A percentile compares a stretch with the other conserved stretches of the same genome.
These are phyloP conservation scores for Monilinia polystroma DNA, from an alignment of 2,329 filamentous ascomycete genomes.

Conservation along the genomic window DNA sequence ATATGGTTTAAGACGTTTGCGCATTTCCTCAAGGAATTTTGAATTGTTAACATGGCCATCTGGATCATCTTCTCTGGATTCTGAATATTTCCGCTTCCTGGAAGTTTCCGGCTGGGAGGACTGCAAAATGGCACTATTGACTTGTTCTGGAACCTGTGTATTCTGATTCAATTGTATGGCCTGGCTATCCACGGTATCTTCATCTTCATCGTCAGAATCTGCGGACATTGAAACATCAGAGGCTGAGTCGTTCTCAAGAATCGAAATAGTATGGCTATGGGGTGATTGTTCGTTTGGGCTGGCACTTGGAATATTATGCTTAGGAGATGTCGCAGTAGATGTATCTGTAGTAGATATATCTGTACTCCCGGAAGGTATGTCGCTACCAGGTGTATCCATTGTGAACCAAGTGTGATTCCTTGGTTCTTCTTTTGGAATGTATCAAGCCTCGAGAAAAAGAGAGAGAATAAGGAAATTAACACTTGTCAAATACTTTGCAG, in stretches of 20 bases:
- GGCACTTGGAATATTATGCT: conserved; percentile 25
- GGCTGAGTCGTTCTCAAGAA: conserved; percentile 35
- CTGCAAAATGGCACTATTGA: conserved; percentile 7
- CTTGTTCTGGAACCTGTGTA: conserved; percentile 18
- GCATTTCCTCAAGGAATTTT: conserved; percentile 24
- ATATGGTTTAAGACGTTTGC: conserved; percentile 38
- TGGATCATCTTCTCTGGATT: conserved; percentile 24
- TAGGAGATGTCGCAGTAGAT: conserved; percentile 26
- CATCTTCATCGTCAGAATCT: conserved; percentile 40
- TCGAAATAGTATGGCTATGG: conserved; percentile 25
- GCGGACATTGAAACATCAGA: conserved; percentile 43
- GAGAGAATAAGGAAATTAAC: conserved; percentile 34
- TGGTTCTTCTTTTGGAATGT: conserved; percentile 17
- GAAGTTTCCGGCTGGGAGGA: conserved; percentile 25
- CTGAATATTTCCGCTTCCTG: conserved; percentile 36
- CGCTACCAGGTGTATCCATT: conserved; percentile 36
- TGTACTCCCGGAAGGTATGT: conserved; percentile 33
- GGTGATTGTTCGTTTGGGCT: conserved; percentile 22
- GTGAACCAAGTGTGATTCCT: conserved; percentile 20
- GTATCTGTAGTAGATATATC: conserved; percentile 36
- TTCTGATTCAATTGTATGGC: conserved; percentile 21
- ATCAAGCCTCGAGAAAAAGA: conserved; percentile 25
- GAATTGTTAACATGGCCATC: conserved; percentile 29
- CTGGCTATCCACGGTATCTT: conserved; percentile 21
- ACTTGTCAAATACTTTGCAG: conserved; percentile 32